Evolutionary conservation across 73 alveolate species (phyloP), one percentile per base, ranked within the genome.

Genomic region (Paramecium biaurelia): DNA sequence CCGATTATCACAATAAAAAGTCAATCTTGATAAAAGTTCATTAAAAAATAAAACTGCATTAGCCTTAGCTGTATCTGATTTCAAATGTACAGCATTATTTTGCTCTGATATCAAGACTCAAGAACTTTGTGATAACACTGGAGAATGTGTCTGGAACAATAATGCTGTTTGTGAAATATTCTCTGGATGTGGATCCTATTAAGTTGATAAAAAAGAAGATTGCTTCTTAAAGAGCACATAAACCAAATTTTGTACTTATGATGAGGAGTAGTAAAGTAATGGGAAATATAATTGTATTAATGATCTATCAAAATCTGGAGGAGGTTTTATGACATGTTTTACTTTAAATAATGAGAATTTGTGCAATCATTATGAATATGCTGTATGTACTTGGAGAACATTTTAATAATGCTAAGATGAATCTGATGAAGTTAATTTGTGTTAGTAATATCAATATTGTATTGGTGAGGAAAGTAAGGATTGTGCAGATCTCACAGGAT

Each of bases 301-400:
- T 35, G 86, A 72, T 72, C 86, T 72, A 12, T 72, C 86, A 35
- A 72, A 72, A 72, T 32, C 86, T 4, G 86, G 86, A 35, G 86
- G 86, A 2, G 11, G 45, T 15, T 72, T 34, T 11, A 72, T 72
- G 86, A 72, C 86, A 5, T 72, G 86, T 7, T 72, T 34, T 15
- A 72, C 59, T 35, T 35, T 72, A 28, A 32, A 32, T 35, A n/a
- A 14, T 35, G 12, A 72, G 38, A 26, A 12, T 11, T 11, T 34
- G 5, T 72, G 86, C n/a, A 38, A 72, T 35, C 37, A 38, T 14
- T 72, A 32, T 35, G 32, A 30, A 72, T 20, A 11, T 34, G 86
- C 86, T 72, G 86, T 72, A 35, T 72, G 86, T 15, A 72, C 58
- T 28, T 72, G 86, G 86, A 72, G 86, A 72, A n/a, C 56, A 11